Evolutionary conservation across 805 yeast genomes (phyloP).

Genomic region (Candida sanyiensis): DNA sequence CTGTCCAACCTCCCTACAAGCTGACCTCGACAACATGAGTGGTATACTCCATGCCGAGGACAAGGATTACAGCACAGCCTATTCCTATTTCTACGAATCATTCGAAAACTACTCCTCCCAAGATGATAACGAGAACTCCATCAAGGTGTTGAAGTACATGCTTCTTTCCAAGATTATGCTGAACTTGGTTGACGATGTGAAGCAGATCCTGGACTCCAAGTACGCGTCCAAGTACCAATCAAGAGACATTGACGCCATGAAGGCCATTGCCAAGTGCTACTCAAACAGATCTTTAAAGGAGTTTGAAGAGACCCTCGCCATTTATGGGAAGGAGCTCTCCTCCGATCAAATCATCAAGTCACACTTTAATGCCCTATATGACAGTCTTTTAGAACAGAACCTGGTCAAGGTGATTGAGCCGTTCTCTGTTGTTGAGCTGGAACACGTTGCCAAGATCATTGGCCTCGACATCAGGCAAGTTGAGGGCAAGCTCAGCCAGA

Average conservation of each 20-base stretch:
- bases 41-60: constrained; percentile 96
- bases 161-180: constrained; percentile 89
- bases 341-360: constrained; percentile 84
- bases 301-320: constrained; percentile 75
- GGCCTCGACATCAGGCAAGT: constrained; percentile 84
- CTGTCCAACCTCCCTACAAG: constrained; percentile 90
- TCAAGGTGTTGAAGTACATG: constrained; percentile 86
- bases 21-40: constrained; percentile 90
- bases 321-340: constrained; percentile 69
- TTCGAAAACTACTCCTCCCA: constrained; percentile 75
- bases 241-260: constrained; percentile 91
- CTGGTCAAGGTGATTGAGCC: constrained; percentile 93
- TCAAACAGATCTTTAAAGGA: constrained; percentile 85
- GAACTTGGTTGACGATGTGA: constrained; percentile 79
- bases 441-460: constrained; percentile 80
- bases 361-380: constrained; percentile 89
- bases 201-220: constrained; percentile 70
- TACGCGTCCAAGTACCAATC: constrained; percentile 69
- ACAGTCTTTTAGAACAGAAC: constrained; percentile 87
- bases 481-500: constrained; percentile 91
- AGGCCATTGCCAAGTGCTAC: constrained; percentile 85
- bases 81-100: constrained; percentile 89
- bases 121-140: constrained; percentile 58
- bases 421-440: constrained; percentile 89
- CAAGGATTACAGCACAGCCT: constrained; percentile 93